Evolutionary conservation across 441 rosid genomes (phyloP), one percentile per base, ranked within the genome.

Genomic region (Capsella rubella): DNA sequence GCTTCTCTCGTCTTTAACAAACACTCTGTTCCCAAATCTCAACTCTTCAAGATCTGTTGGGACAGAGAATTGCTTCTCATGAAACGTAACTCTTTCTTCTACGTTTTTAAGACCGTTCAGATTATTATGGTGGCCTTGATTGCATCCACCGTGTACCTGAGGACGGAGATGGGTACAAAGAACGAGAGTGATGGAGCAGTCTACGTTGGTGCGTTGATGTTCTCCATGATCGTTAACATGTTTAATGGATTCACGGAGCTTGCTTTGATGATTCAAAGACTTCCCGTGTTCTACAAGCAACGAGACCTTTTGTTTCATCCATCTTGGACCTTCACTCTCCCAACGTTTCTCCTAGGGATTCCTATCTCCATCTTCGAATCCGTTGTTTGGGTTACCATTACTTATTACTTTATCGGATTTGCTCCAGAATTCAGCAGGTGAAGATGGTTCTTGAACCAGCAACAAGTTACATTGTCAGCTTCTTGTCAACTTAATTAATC

Each of bases 251-350:
- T 89, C 63, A 56, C 96, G 0, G 99, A 93, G 84, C 88, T 96
- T 6, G 27, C 93, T 9, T 5, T 91, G 66, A 80, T 81, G 79
- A 85, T 96, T 42, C 55, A 35, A 40, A 87, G 97, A 73, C 94
- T 96, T 77, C 97, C 96, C 4, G 97, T 93, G 75, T 91, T 93
- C 66, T 93, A 89, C 83, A 93, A 93, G 89, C 99, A 95, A 43
- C 87, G 99, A 57, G 99, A 95, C 60, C 94, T 93, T 42, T 73
- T 85, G 35, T 92, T 90, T 53, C 88, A 93, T 40, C 99, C 99
- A 18, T 71, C 90, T 5, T 91, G 98, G 98, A 76, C 93, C 32
- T 96, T 86, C 77, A 91, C 95, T 12, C 73, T 96, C 13, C 97
- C 98, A 6, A 87, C 85, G 15, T 80, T 88, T 79, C 72, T 90